phyloP scores from a whole-genome alignment of 371 early-diverging fungal genomes.

The Mortierella sp. region DNA sequence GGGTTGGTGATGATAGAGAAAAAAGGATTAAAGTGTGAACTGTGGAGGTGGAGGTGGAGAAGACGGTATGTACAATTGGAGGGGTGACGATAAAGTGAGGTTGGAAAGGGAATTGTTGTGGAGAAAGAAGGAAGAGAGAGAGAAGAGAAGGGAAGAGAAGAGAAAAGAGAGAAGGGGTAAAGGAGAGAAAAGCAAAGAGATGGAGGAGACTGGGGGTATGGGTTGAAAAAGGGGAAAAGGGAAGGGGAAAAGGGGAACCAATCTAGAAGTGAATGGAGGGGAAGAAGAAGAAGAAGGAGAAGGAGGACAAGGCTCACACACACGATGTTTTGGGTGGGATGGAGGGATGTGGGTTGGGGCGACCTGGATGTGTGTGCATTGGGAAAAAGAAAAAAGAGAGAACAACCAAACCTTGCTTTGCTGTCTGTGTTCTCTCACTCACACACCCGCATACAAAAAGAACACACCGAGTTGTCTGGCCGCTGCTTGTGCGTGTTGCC shows the following conservation, averaged over 20 bases:
- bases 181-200: neutral
- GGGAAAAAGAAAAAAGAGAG: neutral
- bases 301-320: neutral
- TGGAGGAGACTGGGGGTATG: neutral
- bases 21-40: neutral
- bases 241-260: neutral
- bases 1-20: neutral
- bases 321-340: neutral
- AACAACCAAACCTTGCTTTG: neutral
- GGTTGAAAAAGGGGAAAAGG: neutral
- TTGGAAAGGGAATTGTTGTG: neutral
- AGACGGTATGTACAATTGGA: neutral
- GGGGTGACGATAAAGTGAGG: neutral
- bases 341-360: neutral
- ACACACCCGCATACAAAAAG: neutral
- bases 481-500: neutral
- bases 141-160: neutral
- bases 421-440: neutral
- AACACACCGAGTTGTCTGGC: neutral
- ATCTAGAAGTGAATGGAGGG: neutral
- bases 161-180: neutral
- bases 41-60: neutral
- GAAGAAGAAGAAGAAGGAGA: neutral
- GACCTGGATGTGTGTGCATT: neutral
- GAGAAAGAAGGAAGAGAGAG: neutral